Base-by-base conservation (phyloP, 805 yeast species). In the Zygotorulaspora florentina region DNA sequence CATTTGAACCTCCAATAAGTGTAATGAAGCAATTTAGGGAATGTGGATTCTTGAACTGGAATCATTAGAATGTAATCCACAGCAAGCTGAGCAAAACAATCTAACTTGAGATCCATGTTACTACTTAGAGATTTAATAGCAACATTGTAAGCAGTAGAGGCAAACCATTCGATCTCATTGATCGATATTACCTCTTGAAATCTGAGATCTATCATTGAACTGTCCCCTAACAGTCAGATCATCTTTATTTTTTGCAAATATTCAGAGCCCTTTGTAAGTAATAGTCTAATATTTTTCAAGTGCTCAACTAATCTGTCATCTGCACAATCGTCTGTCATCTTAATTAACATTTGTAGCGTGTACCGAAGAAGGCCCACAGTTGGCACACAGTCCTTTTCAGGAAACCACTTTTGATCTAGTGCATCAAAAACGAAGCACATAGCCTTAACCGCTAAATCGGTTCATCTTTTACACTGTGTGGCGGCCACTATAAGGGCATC, bases 101-200 rank as follows among this genome's bases (percentile, higher is more conserved):
- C 26, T 11, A 26, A 15, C 11, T 39, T 35, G 16, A 11, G 16
- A 11, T 39, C 52, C 2, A 49, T 50, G 1, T 47, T 49, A n/a
- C 43, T 40, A 2, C 44, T 16, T 8, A 55, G 38, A 40, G 68
- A 65, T 27, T 56, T 56, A 8, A 62, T 54, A 1, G 64, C 52
- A 12, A 65, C 34, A 39, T 69, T 70, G 42, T 65, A 70, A 1
- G 69, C 53, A 5, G 60, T 59, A 1, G 73, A 59, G 0, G 68
- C 59, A 51, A 71, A 68, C 76, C 76, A 72, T 50, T 66, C 72
- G 16, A 68, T 50, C 36, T 72, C 76, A 36, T 61, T 61, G 5
- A 52, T 47, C 0, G 67, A 54, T n/a, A 66, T 51, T 5, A 42
- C 41, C 18, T 53, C 55, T 16, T 35, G 37, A 13, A 37, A 37